phyloP scores from a whole-genome alignment of 1,284 basidiomycete species.

The Irpex rosettiformis region DNA sequence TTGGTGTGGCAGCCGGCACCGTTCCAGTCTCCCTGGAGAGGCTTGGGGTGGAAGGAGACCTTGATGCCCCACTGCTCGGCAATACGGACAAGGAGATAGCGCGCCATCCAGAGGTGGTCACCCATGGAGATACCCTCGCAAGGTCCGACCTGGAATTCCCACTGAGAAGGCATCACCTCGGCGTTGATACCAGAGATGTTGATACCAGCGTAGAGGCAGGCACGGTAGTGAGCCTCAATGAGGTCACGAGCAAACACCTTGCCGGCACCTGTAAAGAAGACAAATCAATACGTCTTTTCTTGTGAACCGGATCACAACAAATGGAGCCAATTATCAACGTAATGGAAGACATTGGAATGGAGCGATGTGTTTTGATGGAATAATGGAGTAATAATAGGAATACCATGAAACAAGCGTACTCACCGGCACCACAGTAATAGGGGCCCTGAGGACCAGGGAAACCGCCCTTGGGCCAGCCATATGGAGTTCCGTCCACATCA shows the following conservation, averaged over 20 bases:
- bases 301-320: not conserved
- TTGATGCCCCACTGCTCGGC: constrained; percentile 99
- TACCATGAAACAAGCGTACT: constrained; percentile 25
- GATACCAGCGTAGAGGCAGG: constrained; percentile 94
- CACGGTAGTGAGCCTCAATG: constrained; percentile 98
- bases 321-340: not conserved
- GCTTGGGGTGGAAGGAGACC: constrained; percentile 99
- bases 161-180: constrained; percentile 99
- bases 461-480: constrained; percentile 97
- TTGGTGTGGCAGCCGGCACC: constrained; percentile 97
- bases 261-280: constrained; percentile 66
- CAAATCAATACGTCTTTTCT: not conserved
- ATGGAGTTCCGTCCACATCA: constrained; percentile 88
- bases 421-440: constrained; percentile 99
- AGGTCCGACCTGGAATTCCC: constrained; percentile 99
- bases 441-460: constrained; percentile 99
- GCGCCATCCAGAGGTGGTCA: constrained; percentile 97
- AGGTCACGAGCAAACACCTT: constrained; percentile 99
- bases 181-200: constrained; percentile 99
- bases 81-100: constrained; percentile 89
- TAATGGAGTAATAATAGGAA: constrained; percentile 5
- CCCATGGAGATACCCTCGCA: constrained; percentile 98
- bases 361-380: not conserved
- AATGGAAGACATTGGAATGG: not conserved
- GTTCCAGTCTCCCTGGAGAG: constrained; percentile 98